Conservation (phyloP, 495 filamentous ascomycete species). For the Aspergillus nidulans region DNA sequence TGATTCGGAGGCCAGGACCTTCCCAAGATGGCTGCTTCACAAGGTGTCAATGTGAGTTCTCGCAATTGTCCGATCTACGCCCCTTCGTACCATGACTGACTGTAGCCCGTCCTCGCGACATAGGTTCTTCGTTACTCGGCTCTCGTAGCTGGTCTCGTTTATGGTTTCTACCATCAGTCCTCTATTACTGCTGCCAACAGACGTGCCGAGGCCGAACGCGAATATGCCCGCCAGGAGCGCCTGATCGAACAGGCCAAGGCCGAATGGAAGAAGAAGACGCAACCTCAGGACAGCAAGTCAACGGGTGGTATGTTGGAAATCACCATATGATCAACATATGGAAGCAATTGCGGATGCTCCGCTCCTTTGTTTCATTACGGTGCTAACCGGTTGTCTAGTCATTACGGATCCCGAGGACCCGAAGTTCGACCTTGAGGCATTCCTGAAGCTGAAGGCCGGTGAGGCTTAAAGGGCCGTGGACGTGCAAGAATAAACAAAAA, state of each 20-base stretch:
- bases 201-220: conserved; percentile 60
- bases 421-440: conserved; percentile 87
- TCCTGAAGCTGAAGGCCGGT: conserved; percentile 60
- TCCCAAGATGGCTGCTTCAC: conserved; percentile 41
- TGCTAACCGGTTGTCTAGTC: conserved; percentile 48
- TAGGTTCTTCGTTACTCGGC: conserved; percentile 95
- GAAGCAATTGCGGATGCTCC: neutral
- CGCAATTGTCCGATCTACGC: conserved; percentile 8
- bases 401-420: conserved; percentile 78
- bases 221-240: conserved; percentile 80
- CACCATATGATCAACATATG: neutral
- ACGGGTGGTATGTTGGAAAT: conserved; percentile 51
- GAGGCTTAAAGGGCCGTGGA: conserved; percentile 43
- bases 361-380: neutral
- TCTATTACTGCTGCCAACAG: conserved; percentile 63
- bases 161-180: conserved; percentile 88
- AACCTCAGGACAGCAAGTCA: conserved; percentile 45
- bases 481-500: conserved; percentile 15
- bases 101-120: conserved; percentile 11
- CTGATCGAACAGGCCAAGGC: conserved; percentile 89
- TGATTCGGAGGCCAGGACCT: conserved; percentile 24
- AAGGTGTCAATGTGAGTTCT: conserved; percentile 49
- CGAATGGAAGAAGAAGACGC: conserved; percentile 75
- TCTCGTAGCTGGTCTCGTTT: conserved; percentile 80
- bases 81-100: conserved; percentile 13